These are phyloP conservation scores for Amanita exitialis DNA, from an alignment of 768 basidiomycete genomes.

Conservation along the genomic window DNA sequence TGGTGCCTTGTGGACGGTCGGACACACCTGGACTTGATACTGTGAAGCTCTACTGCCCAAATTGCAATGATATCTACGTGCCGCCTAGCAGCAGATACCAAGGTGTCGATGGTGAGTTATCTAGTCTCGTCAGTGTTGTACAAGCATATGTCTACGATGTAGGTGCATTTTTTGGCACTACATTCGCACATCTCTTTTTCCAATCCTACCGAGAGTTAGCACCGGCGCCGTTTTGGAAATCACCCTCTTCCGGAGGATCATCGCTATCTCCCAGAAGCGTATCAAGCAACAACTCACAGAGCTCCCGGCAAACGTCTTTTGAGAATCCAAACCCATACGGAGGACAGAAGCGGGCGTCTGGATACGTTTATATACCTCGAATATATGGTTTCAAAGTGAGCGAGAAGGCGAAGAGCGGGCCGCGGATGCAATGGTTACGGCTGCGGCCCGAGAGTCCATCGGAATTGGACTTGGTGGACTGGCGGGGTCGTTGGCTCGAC, in stretches of 20 bases:
- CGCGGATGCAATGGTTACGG: slow-evolving; percentile 95
- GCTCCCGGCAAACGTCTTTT: slow-evolving; percentile 48
- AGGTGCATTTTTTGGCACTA: slow-evolving; percentile 99
- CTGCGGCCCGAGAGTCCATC: slow-evolving; percentile 71
- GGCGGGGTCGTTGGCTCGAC: slow-evolving; percentile 82
- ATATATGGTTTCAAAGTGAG: slow-evolving; percentile 98
- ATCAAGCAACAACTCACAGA: slow-evolving; percentile 36
- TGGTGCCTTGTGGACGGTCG: slow-evolving; percentile 91
- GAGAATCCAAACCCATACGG: slow-evolving; percentile 85
- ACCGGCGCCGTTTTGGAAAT: slow-evolving; percentile 87
- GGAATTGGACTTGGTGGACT: slow-evolving; percentile 84
- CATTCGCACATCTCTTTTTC: slow-evolving; percentile 97
- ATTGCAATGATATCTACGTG: slow-evolving; percentile 94
- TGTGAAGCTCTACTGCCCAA: slow-evolving; percentile 96
- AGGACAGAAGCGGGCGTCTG: slow-evolving; percentile 81
- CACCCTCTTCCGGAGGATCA: slow-evolving; percentile 43
- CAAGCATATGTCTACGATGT: slow-evolving; percentile 8
- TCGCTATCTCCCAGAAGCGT: slow-evolving; percentile 50
- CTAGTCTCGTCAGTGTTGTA: not conserved
- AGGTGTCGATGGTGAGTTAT: slow-evolving; percentile 79
- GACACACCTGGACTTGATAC: slow-evolving; percentile 96
- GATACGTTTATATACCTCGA: slow-evolving; percentile 80
- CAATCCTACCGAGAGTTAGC: slow-evolving; percentile 95
- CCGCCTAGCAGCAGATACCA: slow-evolving; percentile 95
- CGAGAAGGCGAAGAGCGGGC: slow-evolving; percentile 89